Evolutionary conservation across 2,329 filamentous ascomycete genomes (phyloP), one percentile per base, ranked within the genome.

Genomic region (Aspergillus sojae): DNA sequence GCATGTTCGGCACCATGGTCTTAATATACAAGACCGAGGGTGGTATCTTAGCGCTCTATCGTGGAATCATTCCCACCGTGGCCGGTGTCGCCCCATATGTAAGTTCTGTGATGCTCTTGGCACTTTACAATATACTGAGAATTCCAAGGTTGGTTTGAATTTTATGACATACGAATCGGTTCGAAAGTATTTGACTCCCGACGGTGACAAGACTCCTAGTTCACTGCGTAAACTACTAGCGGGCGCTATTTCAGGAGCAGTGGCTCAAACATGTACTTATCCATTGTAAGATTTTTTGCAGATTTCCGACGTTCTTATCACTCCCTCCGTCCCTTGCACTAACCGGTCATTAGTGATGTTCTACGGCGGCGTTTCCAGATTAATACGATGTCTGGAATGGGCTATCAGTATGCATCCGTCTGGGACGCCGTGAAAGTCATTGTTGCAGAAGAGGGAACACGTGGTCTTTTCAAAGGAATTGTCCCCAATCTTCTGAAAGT

Each of bases 311-410:
- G 5, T 26, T 46, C n/a, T 43, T 4, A 10, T 26, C 12, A 7
- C 45, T 26, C 11, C 12, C 16, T 14, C 30, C 5, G 7, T 34
- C 6, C n/a, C 11, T 41, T 36, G 61, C 46, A 55, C 58, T 70
- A 55, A 70, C 63, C 2, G 46, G 21, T 11, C 34, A 55, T 34
- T 65, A 95, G 92, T 76, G 94, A 97, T 75, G 94, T 99, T 2
- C 84, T 99, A 60, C 91, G 95, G 36, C 89, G 95, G 64, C 88
- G 95, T 57, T 99, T 99, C 78, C 95, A 99, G 76, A 95, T 99
- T 81, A 99, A 99, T 80, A 97, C 95, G 60, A 99, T 99, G 95
- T 93, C 91, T 55, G 95, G 95, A 58, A 94, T 99, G 89, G 95
- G 95, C 57, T 98, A 97, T 80, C 88, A 94, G 76, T 99, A 99